These are phyloP conservation scores for Polyporus tsugae DNA, from an alignment of 1,284 basidiomycete genomes.

Conservation along the genomic window DNA sequence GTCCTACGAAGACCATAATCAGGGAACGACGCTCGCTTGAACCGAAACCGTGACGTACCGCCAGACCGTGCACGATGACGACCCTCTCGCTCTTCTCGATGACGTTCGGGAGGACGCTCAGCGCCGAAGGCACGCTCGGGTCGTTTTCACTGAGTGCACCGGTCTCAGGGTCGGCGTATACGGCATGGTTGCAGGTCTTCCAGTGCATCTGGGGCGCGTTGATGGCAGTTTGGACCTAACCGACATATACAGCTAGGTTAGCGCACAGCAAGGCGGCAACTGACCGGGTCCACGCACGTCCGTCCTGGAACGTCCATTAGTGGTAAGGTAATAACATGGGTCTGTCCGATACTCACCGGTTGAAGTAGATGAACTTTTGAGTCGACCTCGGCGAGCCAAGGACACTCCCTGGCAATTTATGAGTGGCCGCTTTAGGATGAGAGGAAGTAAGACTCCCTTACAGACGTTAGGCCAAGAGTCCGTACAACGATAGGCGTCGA, in stretches of 20 bases:
- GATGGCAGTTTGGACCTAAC: conserved; percentile 63
- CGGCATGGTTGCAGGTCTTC: conserved; percentile 53
- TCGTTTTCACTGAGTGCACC: conserved; percentile 41
- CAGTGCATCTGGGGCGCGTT: conserved; percentile 61
- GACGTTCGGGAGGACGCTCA: conserved; percentile 49
- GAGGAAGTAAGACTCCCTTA: conserved; percentile 13
- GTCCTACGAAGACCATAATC: conserved; percentile 37
- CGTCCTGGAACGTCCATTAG: not conserved
- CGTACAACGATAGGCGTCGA: conserved; percentile 52
- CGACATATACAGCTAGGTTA: not conserved
- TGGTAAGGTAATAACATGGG: conserved; percentile 43
- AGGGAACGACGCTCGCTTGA: not conserved
- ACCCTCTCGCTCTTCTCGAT: conserved; percentile 50
- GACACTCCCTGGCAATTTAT: conserved; percentile 37
- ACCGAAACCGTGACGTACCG: conserved; percentile 25
- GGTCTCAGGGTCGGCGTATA: conserved; percentile 53
- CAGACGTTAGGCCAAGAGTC: conserved; percentile 47
- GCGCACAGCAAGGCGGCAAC: not conserved
- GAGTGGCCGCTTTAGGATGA: not conserved
- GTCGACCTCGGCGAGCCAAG: conserved; percentile 62
- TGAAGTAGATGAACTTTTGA: conserved; percentile 54
- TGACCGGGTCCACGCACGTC: not conserved
- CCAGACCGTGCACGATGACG: conserved; percentile 43
- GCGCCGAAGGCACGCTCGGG: conserved; percentile 46
- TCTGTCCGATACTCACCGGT: conserved; percentile 37